Evolutionary conservation across 108 stramenopile species (phyloP), one percentile per base, ranked within the genome.

Genomic region (Skeletonema costatum): DNA sequence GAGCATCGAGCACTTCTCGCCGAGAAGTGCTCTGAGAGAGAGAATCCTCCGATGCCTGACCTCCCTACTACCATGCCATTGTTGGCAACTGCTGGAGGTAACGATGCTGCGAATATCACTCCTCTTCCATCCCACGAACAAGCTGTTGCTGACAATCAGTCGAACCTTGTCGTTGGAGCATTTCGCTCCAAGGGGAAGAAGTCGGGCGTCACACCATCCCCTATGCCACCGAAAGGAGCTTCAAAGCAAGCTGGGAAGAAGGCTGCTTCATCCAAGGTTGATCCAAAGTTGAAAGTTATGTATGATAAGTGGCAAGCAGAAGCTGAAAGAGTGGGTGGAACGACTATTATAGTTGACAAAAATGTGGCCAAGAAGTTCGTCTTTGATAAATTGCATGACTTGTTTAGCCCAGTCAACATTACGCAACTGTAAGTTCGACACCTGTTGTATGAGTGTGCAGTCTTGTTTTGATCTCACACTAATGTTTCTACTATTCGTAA

Each of bases 391-490:
- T 59, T 92, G 61, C 75, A 82, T 48, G 89, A 92, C 71, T 73
- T 68, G n/a, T 91, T 94, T 65, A 59, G 71, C 32, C 93, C 93
- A 10, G 90, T 92, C 88, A 92, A 94, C 63, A 91, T 94, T 64
- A 90, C 89, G 2, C 80, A 90, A 46, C 76, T 92, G 50, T 87
- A 84, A 82, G 85, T 85, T 73, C 89, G 89, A 66, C 31, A 75
- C 38, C 30, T 12, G n/a, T 13, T 30, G 58, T 68, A 10, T 17
- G 56, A 21, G 6, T 25, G 50, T 53, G 21, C 8, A 25, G 21
- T 25, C 16, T 60, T 30, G 38, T 4, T 63, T 16, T 29, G n/a
- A 51, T 32, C 46, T 31, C 29, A 10, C 33, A 41, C 32, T 7
- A 32, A 67, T 17, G 38, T 9, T 58, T 16, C 33, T n/a, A 51